Percentiles rank a stretch among this genome's conserved stretches.
These are phyloP conservation scores for Hanseniaspora hatyaiensis DNA, from an alignment of 805 yeast genomes.

Conservation along the genomic window DNA sequence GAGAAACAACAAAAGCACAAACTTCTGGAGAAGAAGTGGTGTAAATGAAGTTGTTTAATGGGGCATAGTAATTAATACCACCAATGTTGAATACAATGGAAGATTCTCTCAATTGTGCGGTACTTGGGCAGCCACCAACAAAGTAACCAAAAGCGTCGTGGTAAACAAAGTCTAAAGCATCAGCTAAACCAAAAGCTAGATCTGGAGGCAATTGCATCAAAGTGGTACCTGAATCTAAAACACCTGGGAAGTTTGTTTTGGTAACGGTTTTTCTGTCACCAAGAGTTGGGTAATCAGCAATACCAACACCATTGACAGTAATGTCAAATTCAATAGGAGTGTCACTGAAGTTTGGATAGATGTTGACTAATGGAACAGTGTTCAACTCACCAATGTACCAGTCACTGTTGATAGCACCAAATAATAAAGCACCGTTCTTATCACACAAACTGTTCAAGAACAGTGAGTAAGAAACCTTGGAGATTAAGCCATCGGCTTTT, in stretches of 20 bases:
- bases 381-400: slow-evolving; percentile 30
- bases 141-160: slow-evolving; percentile 33
- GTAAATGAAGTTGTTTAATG: slow-evolving; percentile 31
- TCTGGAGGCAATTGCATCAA: slow-evolving; percentile 35
- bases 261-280: slow-evolving; percentile 25
- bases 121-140: slow-evolving; percentile 33
- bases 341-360: slow-evolving; percentile 17
- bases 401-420: slow-evolving; percentile 35
- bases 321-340: slow-evolving; percentile 28
- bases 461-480: slow-evolving; percentile 45
- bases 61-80: slow-evolving; percentile 44
- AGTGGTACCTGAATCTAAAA: slow-evolving; percentile 37
- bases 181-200: slow-evolving; percentile 31
- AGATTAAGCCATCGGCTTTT: slow-evolving; percentile 42
- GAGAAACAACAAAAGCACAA: slow-evolving; percentile 37
- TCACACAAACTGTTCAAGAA: slow-evolving; percentile 39
- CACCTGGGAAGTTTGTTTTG: slow-evolving; percentile 30
- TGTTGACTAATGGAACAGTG: slow-evolving; percentile 27
- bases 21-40: slow-evolving; percentile 23
- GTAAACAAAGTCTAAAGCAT: slow-evolving; percentile 32
- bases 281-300: slow-evolving; percentile 23
- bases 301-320: slow-evolving; percentile 27
- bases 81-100: slow-evolving; percentile 39
- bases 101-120: slow-evolving; percentile 21
- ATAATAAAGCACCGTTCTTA: slow-evolving; percentile 35